Base-by-base conservation (phyloP, 1,139 yeast genomes). In the Torulaspora globosa region DNA sequence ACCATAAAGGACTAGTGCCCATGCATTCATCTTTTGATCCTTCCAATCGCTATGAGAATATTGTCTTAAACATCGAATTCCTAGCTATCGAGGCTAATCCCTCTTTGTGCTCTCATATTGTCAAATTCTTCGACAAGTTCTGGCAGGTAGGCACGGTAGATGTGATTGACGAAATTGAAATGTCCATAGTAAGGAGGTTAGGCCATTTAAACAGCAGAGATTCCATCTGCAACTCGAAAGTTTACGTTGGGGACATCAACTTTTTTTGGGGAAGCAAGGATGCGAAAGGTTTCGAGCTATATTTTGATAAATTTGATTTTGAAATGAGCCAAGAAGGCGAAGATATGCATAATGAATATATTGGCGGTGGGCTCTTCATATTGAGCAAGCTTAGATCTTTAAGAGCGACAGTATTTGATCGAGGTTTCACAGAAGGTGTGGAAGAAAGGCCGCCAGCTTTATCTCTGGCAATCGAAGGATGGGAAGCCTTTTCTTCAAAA, bases 131-230 rank as follows among this genome's bases (percentile, higher is more conserved):
- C 75, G 3, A 62, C 63, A 46, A 47, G n/a, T 46, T 57, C 15
- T 48, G 53, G 41, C 41, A 48, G n/a, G 69, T 63, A 41, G 68
- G 73, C 8, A 65, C 78, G 1, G 69, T 86, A 61, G 70, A 74
- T 6, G 67, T 79, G 2, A 69, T 89, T 62, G 96, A 90, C 60
- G 61, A 65, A 15, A 66, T 88, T 16, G 95, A 89, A 49, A 66
- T 78, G 21, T 75, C 78, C n/a, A 77, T 84, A 2, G 71, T 86
- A 10, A 65, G 64, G 31, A 61, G 69, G 14, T 60, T 84, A 14
- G 67, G 70, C 27, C 55, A 54, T 9, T 60, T 71, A 18, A 65
- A 76, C 43, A 57, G 63, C 8, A 69, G 73, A 1, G 57, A 67
- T 1, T 59, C 67, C 23, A 68, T 74, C 1, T 64, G 66, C 28